These are phyloP conservation scores for Ammopiptanthus mongolicus DNA, from an alignment of 306 rosid species.

Conservation along the genomic window DNA sequence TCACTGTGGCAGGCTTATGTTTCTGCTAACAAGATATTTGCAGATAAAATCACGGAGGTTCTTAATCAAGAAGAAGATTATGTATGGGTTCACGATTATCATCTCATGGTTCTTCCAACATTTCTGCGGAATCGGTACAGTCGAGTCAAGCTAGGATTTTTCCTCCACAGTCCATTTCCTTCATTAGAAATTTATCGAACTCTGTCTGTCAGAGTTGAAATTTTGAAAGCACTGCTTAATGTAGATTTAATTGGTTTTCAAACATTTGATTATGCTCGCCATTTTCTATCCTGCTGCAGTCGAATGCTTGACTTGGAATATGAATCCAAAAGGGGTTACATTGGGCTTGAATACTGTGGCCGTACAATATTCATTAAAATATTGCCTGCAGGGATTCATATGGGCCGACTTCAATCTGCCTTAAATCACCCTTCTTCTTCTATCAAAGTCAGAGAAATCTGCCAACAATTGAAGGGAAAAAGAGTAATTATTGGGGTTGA, in stretches of 20 bases:
- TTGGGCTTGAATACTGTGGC: constrained; percentile 80
- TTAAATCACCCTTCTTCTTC: constrained; percentile 49
- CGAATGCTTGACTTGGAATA: constrained; percentile 79
- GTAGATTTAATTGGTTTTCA: constrained; percentile 81
- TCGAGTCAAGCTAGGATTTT: constrained; percentile 75
- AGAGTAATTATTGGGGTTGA: constrained; percentile 71
- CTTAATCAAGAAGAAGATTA: constrained; percentile 63
- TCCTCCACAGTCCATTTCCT: constrained; percentile 84
- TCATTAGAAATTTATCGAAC: constrained; percentile 79
- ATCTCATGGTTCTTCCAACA: constrained; percentile 93
- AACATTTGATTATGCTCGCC: constrained; percentile 91
- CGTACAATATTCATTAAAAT: constrained; percentile 73
- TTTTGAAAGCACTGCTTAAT: constrained; percentile 67
- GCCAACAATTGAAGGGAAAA: constrained; percentile 49
- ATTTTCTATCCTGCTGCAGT: constrained; percentile 78
- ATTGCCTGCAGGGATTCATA: constrained; percentile 76
- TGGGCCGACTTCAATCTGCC: constrained; percentile 66
- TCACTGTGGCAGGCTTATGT: constrained; percentile 84
- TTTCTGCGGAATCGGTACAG: constrained; percentile 57
- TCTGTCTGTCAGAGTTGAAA: constrained; percentile 77
- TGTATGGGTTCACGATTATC: constrained; percentile 94
- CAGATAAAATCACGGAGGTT: constrained; percentile 75
- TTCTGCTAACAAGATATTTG: constrained; percentile 76
- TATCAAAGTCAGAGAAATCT: constrained; percentile 51
- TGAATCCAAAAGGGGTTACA: constrained; percentile 70